These are phyloP conservation scores for Bassia scoparia DNA, from an alignment of 148 eudicot species.

Conservation along the genomic window DNA sequence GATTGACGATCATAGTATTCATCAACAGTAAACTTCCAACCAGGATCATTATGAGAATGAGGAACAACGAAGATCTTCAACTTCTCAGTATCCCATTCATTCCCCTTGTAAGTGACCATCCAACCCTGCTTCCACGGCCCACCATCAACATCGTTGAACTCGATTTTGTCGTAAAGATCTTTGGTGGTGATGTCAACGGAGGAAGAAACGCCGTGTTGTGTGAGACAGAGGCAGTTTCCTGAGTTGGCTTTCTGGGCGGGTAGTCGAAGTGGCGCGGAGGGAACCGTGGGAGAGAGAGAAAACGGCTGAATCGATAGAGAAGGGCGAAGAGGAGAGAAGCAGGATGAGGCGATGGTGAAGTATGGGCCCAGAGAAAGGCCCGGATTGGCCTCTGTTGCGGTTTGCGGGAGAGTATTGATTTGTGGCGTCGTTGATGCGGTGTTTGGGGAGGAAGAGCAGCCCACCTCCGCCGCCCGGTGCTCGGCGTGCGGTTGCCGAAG, in stretches of 20 bases:
- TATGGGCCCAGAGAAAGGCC: conserved; percentile 59
- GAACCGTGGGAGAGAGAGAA: conserved; percentile 32
- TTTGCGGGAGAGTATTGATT: conserved; percentile 45
- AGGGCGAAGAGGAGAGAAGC: conserved; percentile 56
- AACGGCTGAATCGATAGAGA: conserved; percentile 39
- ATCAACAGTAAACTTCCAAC: conserved; percentile 94
- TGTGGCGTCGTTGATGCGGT: conserved; percentile 19
- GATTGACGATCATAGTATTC: conserved; percentile 87
- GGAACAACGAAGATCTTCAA: conserved; percentile 86
- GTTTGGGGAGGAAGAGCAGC: conserved; percentile 54
- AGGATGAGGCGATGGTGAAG: conserved; percentile 56
- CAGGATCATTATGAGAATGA: conserved; percentile 99
- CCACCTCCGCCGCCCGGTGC: conserved; percentile 24
- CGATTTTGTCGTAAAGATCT: conserved; percentile 70
- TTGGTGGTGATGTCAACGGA: conserved; percentile 77
- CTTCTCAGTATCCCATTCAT: conserved; percentile 85
- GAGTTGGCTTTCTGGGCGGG: conserved; percentile 36
- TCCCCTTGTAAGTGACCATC: conserved; percentile 65
- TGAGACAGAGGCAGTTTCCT: conserved; percentile 31
- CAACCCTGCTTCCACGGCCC: conserved; percentile 99
- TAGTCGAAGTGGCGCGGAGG: conserved; percentile 24
- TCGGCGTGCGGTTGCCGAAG: conserved; percentile 54
- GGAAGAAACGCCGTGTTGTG: conserved; percentile 35
- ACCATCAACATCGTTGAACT: conserved; percentile 74
- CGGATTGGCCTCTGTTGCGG: conserved; percentile 41